A percentile compares a stretch with the other conserved stretches of the same genome.
Evolutionary conservation across 345 rosid genomes (phyloP).

Genomic region (Brassica incana): DNA sequence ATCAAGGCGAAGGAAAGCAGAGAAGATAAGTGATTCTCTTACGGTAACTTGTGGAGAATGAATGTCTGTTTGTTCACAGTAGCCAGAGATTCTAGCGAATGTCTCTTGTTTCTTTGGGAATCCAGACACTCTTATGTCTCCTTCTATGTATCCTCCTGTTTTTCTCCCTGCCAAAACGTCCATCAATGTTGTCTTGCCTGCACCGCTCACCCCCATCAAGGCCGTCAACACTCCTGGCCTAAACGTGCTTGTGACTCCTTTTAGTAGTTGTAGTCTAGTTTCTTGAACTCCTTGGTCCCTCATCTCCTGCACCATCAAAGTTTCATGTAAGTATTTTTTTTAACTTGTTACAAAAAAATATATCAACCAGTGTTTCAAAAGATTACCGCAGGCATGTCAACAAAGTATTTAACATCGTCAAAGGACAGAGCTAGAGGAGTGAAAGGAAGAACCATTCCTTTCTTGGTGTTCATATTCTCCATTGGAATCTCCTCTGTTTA

Average conservation of each 20-base stretch:
- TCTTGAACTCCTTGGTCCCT: constrained; percentile 79
- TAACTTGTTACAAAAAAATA: neutral
- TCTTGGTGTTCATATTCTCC: constrained; percentile 46
- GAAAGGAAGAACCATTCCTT: constrained; percentile 87
- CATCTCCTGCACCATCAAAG: constrained; percentile 64
- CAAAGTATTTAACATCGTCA: constrained; percentile 56
- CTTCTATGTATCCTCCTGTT: constrained; percentile 85
- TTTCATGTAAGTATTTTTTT: neutral
- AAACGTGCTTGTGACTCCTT: constrained; percentile 72
- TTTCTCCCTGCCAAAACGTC: constrained; percentile 94
- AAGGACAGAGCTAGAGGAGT: constrained; percentile 79
- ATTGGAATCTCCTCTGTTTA: constrained; percentile 53
- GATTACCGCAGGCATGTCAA: constrained; percentile 79
- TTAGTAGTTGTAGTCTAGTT: constrained; percentile 65
- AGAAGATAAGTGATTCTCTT: constrained; percentile 75
- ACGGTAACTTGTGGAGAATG: constrained; percentile 92
- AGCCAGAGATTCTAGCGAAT: constrained; percentile 90
- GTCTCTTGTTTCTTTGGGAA: constrained; percentile 84
- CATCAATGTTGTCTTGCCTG: constrained; percentile 95
- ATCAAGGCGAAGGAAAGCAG: constrained; percentile 82
- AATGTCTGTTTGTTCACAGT: constrained; percentile 85
- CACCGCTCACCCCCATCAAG: constrained; percentile 93
- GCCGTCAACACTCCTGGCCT: constrained; percentile 93
- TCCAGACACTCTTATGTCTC: constrained; percentile 80
- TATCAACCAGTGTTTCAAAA: neutral